Percentiles rank a stretch among this genome's conserved stretches.
phyloP scores from a whole-genome alignment of 2,329 filamentous ascomycete genomes.

The Elsinoe batatas region DNA sequence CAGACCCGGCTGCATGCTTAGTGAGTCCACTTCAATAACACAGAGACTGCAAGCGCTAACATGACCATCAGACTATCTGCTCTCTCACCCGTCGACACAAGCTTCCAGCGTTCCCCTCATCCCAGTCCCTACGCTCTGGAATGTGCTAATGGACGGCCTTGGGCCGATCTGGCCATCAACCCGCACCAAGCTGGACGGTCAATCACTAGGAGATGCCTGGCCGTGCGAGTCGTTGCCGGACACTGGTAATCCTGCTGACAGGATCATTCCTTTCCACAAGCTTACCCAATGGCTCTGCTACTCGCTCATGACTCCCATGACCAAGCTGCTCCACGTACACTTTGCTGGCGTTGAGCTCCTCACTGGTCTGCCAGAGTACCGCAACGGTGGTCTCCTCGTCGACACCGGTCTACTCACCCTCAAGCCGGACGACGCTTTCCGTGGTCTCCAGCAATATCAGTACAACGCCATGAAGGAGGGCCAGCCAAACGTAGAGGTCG shows the following conservation, averaged over 20 bases:
- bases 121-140: slow-evolving; percentile 79
- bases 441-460: slow-evolving; percentile 60
- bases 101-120: slow-evolving; percentile 83
- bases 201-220: slow-evolving; percentile 89
- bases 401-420: slow-evolving; percentile 73
- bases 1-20: slow-evolving; percentile 87
- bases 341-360: slow-evolving; percentile 75
- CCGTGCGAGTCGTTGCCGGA: slow-evolving; percentile 79
- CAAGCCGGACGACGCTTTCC: slow-evolving; percentile 58
- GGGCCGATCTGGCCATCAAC: slow-evolving; percentile 80
- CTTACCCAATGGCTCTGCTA: slow-evolving; percentile 92
- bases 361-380: slow-evolving; percentile 83
- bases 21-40: slow-evolving; percentile 39
- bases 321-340: slow-evolving; percentile 65
- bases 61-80: slow-evolving; percentile 64
- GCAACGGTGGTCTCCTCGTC: slow-evolving; percentile 81
- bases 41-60: slow-evolving; percentile 13
- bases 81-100: slow-evolving; percentile 81
- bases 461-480: slow-evolving; percentile 64
- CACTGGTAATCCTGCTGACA: slow-evolving; percentile 62
- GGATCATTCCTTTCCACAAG: slow-evolving; percentile 85
- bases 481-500: slow-evolving; percentile 61
- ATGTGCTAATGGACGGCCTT: slow-evolving; percentile 77
- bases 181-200: slow-evolving; percentile 76
- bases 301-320: slow-evolving; percentile 87